Evolutionary conservation across 148 eudicot genomes (phyloP).

Genomic region (Rhododendron simsii): DNA sequence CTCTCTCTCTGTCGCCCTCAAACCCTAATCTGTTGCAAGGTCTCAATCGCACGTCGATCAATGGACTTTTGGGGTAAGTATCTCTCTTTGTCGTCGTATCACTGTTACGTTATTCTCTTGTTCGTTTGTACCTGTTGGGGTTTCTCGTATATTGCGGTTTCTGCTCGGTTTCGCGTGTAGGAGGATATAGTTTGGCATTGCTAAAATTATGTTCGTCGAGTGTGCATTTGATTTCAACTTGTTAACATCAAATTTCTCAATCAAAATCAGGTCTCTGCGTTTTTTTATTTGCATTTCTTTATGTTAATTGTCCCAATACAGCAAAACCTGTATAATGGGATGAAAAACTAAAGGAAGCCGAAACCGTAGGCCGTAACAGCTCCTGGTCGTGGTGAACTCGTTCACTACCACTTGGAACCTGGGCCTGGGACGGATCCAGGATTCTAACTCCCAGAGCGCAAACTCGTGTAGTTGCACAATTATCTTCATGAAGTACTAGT

Average conservation of each 20-base stretch:
- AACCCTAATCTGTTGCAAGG: slow-evolving; percentile 4
- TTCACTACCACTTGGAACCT: background rate
- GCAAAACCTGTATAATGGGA: background rate
- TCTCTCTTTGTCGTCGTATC: background rate
- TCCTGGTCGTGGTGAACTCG: background rate
- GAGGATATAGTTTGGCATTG: background rate
- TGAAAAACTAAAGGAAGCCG: background rate
- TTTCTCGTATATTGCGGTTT: background rate
- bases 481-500: background rate
- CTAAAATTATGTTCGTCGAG: background rate
- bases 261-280: background rate
- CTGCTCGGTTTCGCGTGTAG: background rate
- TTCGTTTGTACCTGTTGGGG: background rate
- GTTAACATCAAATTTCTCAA: background rate
- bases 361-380: background rate
- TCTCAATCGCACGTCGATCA: background rate
- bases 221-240: background rate
- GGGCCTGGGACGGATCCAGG: background rate
- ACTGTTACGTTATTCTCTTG: background rate
- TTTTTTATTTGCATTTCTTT: background rate
- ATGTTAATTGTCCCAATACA: background rate
- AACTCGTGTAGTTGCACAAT: background rate
- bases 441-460: background rate
- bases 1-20: background rate
- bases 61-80: slow-evolving; percentile 27